Evolutionary conservation across 1,139 yeast genomes (phyloP).

Genomic region (Lodderomyces orthopsilosis): DNA sequence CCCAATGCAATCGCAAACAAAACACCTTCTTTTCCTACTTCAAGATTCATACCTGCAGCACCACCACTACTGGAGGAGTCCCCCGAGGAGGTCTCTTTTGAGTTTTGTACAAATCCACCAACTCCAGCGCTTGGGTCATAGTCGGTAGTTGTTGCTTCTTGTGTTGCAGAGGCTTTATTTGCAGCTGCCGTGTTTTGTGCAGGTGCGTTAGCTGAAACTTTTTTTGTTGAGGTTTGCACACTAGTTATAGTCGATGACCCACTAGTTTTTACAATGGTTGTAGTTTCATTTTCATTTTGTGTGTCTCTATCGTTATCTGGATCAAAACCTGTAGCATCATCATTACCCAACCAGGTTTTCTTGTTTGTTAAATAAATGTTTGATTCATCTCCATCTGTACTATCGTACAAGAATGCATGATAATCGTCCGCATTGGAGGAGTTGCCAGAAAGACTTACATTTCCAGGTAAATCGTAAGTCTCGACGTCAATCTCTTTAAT

Average conservation of each 20-base stretch:
- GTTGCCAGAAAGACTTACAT: constrained; percentile 26
- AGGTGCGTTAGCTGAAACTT: constrained; percentile 14
- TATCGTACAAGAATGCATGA: constrained; percentile 57
- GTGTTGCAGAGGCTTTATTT: constrained; percentile 9
- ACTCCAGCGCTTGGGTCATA: constrained; percentile 22
- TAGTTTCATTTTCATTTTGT: constrained; percentile 8
- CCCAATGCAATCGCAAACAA: constrained; percentile 22
- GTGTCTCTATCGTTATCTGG: constrained; percentile 33
- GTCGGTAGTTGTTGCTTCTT: constrained; percentile 13
- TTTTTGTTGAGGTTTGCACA: constrained; percentile 13
- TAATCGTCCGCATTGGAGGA: constrained; percentile 37
- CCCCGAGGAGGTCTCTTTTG: constrained; percentile 16
- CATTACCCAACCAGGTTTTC: constrained; percentile 55
- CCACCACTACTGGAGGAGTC: constrained; percentile 12
- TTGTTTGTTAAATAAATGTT: constrained; percentile 59
- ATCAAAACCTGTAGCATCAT: constrained; percentile 64
- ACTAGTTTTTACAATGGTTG: constrained; percentile 14
- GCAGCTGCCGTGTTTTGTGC: constrained; percentile 16
- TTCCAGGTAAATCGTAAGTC: constrained; percentile 69
- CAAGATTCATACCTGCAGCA: constrained; percentile 5
- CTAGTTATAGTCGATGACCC: constrained; percentile 15
- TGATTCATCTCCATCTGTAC: constrained; percentile 41
- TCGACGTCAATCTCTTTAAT: constrained; percentile 58
- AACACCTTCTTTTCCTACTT: constrained; percentile 16
- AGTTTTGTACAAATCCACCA: constrained; percentile 39